Evolutionary conservation across 495 filamentous ascomycete genomes (phyloP), one percentile per base, ranked within the genome.

Genomic region (Corynascus novoguineensis): DNA sequence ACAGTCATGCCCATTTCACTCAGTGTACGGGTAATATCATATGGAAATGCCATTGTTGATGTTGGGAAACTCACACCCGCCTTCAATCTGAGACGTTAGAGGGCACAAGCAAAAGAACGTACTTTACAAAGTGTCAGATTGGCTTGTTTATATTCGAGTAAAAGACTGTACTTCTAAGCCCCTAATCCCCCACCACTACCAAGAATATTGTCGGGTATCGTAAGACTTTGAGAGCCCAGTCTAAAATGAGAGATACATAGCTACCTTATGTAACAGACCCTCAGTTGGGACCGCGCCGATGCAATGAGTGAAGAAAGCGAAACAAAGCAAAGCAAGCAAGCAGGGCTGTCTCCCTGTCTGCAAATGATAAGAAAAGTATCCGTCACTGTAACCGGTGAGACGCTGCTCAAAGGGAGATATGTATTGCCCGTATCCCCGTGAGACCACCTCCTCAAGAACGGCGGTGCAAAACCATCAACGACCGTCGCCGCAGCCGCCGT

Each of bases 141-240:
- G n/a, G n/a, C n/a, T n/a, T n/a, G n/a, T n/a, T n/a, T n/a, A n/a
- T n/a, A n/a, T n/a, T 12, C 40, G 1, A 22, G 24, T 24, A 9
- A 44, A 44, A 22, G 40, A 44, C 12, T 22, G 40, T 44, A 46
- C 21, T 19, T 47, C 32, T 52, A 40, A 29, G 8, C 14, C 28
- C 4, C 22, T 41, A 3, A 15, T n/a, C 24, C 8, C 12, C 3
- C 21, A 22, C 31, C 32, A 24, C 29, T 10, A 12, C 3, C 15
- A 1, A 22, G 21, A 35, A 35, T 51, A 28, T 29, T 5, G 17
- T 22, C 28, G 29, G 55, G 55, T 58, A 58, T 46, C 46, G 48
- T 29, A 58, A 34, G 38, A 45, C 38, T 46, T 29, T 24, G 21
- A 52, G 34, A 53, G 27, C 53, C 42, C 32, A 48, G 29, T 48